Evolutionary conservation across 176 grass and related monocot genomes (phyloP), one percentile per base, ranked within the genome.

Genomic region (Carex myosuroides): DNA sequence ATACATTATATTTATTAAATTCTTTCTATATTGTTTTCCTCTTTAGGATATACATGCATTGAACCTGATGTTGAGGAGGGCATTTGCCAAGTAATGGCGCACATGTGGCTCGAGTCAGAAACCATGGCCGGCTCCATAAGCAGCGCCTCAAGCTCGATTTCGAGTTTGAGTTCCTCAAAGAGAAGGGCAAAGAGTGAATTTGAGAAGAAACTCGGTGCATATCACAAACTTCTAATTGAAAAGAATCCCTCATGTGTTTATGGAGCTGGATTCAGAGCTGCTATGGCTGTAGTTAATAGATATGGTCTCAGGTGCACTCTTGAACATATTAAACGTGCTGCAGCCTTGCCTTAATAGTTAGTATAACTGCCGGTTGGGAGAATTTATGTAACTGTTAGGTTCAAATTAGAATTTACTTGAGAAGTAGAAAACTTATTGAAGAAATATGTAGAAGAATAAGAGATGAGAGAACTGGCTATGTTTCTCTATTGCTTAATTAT

Each of bases 91-190:
- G 94, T 97, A 68, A 89, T 93, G 50, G 89, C 89, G 11, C 91
- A 97, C 85, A 77, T 93, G 89, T 97, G 94, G 94, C 86, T 97
- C 0, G 94, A 93, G 75, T 93, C 91, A 0, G 91, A 97, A 91
- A 91, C 93, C 74, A 88, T 87, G 64, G 61, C 89, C 0, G 86
- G 89, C 17, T 87, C 84, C 37, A 32, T 87, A 58, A 84, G 48
- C 33, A 63, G n/a, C 66, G 7, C 60, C 8, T 64, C n/a, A 32
- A 50, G 13, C 63, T 62, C 72, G n/a, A 86, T 83, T 17, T 62
- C 72, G n/a, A 86, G 85, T 17, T 89, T 75, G 39, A 60, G 81
- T 29, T 88, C 92, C 0, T 88, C 87, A 0, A 91, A 89, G 33
- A 92, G 84, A 72, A 87, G 83, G 2, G 80, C 33, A 4, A 59